A percentile compares a stretch with the other conserved stretches of the same genome.
Conservation (phyloP, 352 stramenopile species). For the Globisporangium perplexum region DNA sequence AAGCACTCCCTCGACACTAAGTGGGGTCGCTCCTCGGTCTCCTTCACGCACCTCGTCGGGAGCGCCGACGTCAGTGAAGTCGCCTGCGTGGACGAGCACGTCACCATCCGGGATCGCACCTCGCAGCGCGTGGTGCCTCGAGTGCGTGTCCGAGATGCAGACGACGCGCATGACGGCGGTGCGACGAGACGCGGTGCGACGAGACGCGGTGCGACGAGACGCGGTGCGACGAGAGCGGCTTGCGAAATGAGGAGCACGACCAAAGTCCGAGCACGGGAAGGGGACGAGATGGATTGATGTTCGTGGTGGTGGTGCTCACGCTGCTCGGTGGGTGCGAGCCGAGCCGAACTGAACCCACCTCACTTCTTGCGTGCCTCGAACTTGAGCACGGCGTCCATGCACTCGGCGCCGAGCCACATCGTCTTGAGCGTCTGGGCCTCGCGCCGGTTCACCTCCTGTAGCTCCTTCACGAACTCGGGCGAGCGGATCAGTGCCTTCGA, state of each 20-base stretch:
- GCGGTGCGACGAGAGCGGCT: too few relatives aligned
- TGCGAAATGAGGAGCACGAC: too few relatives aligned
- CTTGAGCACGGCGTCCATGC: conserved; percentile 74
- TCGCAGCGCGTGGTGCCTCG: conserved; percentile 59
- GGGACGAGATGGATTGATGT: too few relatives aligned
- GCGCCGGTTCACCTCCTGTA: conserved; percentile 47
- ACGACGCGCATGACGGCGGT: conserved; percentile 50
- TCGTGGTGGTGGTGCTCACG: too few relatives aligned
- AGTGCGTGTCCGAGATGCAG: conserved; percentile 75
- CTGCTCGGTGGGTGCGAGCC: too few relatives aligned
- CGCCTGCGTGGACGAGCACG: conserved; percentile 84
- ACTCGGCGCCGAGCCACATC: conserved; percentile 63
- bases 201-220: too few relatives aligned
- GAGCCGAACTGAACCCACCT: too few relatives aligned
- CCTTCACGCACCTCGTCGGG: conserved; percentile 31
- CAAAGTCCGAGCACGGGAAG: too few relatives aligned
- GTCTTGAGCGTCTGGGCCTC: conserved; percentile 70
- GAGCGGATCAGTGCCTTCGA: conserved; percentile 62
- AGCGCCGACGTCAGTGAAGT: conserved; percentile 83
- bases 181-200: too few relatives aligned
- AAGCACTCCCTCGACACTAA: too few relatives aligned
- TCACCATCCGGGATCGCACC: conserved; percentile 55
- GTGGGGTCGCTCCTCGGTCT: too few relatives aligned
- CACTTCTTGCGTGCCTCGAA: conserved; percentile 62
- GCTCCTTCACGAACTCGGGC: conserved; percentile 32